phyloP scores from a whole-genome alignment of 257 asterid genomes.

The Forsythia suspensa region DNA sequence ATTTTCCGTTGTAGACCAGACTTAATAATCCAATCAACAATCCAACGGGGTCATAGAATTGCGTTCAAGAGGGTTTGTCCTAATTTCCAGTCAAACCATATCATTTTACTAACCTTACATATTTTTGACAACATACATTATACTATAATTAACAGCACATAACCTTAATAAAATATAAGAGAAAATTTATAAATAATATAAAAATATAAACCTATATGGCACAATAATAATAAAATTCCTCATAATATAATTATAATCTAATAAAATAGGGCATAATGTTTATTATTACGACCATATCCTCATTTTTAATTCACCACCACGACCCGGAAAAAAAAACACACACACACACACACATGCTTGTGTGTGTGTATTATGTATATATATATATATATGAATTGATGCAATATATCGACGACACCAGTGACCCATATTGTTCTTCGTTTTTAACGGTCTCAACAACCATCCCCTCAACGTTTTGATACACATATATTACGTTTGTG shows the following conservation, averaged over 20 bases:
- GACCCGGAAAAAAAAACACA: not conserved
- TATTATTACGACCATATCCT: not conserved
- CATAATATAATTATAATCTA: no score
- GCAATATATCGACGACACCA: not conserved
- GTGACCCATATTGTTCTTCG: slow-evolving; percentile 2
- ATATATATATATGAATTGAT: not conserved
- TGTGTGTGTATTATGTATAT: not conserved
- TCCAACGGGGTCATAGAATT: not conserved
- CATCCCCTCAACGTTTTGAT: not conserved
- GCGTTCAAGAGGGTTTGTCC: no score
- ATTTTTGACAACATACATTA: no score
- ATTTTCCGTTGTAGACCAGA: not conserved
- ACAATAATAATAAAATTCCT: not conserved
- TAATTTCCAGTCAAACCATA: no score
- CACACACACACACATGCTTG: not conserved
- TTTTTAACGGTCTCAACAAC: slow-evolving; percentile 31
- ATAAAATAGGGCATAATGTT: not conserved
- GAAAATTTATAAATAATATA: no score
- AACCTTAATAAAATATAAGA: no score
- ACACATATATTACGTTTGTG: slow-evolving; percentile 7
- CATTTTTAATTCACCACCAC: not conserved
- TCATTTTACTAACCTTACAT: no score
- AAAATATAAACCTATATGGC: not conserved
- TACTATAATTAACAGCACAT: not conserved
- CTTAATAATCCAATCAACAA: not conserved